Conservation (phyloP, 352 stramenopile genomes). For the Phytopythium chamaehyphon region DNA sequence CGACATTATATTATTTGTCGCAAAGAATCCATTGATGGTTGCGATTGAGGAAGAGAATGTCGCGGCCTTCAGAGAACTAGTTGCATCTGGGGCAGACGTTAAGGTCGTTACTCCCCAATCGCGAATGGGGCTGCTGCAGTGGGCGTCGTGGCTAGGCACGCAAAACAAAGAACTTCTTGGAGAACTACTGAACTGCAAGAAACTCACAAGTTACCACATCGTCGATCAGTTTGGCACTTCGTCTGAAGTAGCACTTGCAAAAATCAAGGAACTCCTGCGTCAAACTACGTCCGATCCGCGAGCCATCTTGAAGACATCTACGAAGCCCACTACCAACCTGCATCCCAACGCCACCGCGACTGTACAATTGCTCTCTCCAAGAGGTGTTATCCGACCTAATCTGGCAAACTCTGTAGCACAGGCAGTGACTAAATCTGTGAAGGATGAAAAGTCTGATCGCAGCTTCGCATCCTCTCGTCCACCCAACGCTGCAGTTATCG, state of each 20-base stretch:
- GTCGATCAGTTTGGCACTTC: slow-evolving; percentile 36
- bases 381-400: too few species aligned
- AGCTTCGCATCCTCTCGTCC: too few species aligned
- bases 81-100: slow-evolving; percentile 40
- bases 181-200: slow-evolving; percentile 8
- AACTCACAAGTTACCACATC: slow-evolving; percentile 9
- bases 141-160: slow-evolving; percentile 20
- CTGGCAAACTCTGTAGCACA: too few species aligned
- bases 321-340: too few species aligned
- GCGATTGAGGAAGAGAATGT: slow-evolving; percentile 49
- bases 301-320: too few species aligned
- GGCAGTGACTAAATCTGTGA: too few species aligned
- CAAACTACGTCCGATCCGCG: too few species aligned
- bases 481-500: too few species aligned
- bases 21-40: slow-evolving; percentile 50
- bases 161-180: slow-evolving; percentile 11
- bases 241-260: slow-evolving; percentile 18
- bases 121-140: slow-evolving; percentile 46
- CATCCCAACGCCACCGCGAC: too few species aligned
- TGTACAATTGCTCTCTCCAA: too few species aligned
- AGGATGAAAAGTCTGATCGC: too few species aligned
- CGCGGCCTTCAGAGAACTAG: slow-evolving; percentile 36
- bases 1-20: slow-evolving; percentile 8
- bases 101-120: slow-evolving; percentile 37
- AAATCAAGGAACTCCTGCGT: slow-evolving; percentile 8